These are phyloP conservation scores for Pichia sporocuriosa DNA, from an alignment of 805 yeast genomes.

Conservation along the genomic window DNA sequence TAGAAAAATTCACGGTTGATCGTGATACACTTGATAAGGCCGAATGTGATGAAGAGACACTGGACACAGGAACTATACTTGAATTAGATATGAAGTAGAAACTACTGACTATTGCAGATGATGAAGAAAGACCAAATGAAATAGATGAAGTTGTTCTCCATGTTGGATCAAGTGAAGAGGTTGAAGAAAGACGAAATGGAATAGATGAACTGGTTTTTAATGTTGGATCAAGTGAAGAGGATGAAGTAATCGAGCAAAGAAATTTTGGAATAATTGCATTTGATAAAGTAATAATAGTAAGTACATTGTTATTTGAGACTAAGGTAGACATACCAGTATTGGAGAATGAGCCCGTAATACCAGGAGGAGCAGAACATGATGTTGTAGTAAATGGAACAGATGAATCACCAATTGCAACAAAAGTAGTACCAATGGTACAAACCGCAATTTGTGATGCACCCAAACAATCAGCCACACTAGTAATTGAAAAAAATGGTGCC, in stretches of 20 bases:
- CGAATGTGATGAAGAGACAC: no score
- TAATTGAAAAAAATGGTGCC: no score
- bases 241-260: constrained; percentile 1
- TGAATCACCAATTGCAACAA: not conserved
- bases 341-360: constrained; percentile 10
- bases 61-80: no score
- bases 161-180: no score
- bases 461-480: constrained; percentile 3
- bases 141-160: not conserved
- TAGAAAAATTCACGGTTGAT: no score
- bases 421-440: constrained; percentile 3
- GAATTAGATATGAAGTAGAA: no score
- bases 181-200: constrained; percentile 2
- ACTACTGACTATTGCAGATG: no score
- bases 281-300: not conserved
- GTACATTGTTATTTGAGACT: not conserved
- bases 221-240: not conserved
- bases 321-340: constrained; percentile 2
- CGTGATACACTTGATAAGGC: no score
- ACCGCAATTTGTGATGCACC: not conserved
- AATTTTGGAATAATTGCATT: not conserved
- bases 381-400: constrained; percentile 6
- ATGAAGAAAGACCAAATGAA: constrained; percentile 2
- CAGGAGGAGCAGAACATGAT: constrained; percentile 7
- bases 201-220: not conserved